A percentile compares a stretch with the other conserved stretches of the same genome.
Evolutionary conservation across 495 filamentous ascomycete genomes (phyloP).

Genomic region (Usnea hakonensis): DNA sequence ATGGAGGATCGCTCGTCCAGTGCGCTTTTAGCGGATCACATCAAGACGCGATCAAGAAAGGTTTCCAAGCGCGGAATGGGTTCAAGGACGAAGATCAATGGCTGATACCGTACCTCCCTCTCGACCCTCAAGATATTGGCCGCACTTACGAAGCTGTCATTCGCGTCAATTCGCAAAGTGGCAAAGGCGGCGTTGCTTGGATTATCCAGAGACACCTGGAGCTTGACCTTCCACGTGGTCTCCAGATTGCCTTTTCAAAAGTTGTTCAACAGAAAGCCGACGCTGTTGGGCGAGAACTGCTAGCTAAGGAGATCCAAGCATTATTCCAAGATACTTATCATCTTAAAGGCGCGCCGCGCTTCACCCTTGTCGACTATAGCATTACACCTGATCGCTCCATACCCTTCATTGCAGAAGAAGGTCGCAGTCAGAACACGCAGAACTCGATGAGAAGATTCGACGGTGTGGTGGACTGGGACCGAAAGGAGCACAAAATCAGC

Average conservation of each 20-base stretch:
- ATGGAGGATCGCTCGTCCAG: slow-evolving; percentile 82
- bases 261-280: slow-evolving; percentile 78
- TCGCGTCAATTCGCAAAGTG: slow-evolving; percentile 92
- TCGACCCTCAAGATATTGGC: slow-evolving; percentile 90
- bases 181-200: slow-evolving; percentile 94
- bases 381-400: slow-evolving; percentile 77
- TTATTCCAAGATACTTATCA: slow-evolving; percentile 88
- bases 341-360: slow-evolving; percentile 70
- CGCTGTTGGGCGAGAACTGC: slow-evolving; percentile 67
- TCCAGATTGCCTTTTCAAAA: slow-evolving; percentile 86
- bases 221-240: slow-evolving; percentile 84
- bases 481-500: slow-evolving; percentile 64
- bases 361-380: slow-evolving; percentile 84
- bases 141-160: slow-evolving; percentile 96
- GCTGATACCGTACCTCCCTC: slow-evolving; percentile 82
- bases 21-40: slow-evolving; percentile 88
- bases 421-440: slow-evolving; percentile 47
- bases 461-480: slow-evolving; percentile 82
- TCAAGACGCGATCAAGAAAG: slow-evolving; percentile 98
- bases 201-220: slow-evolving; percentile 81
- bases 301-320: slow-evolving; percentile 69
- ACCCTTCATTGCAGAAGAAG: slow-evolving; percentile 54
- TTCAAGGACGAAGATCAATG: slow-evolving; percentile 54
- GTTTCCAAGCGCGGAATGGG: slow-evolving; percentile 63
- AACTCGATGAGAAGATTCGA: slow-evolving; percentile 76